A percentile compares a stretch with the other conserved stretches of the same genome.
Conservation (phyloP, 2,329 filamentous ascomycete genomes). For the Thielaviopsis populi region DNA sequence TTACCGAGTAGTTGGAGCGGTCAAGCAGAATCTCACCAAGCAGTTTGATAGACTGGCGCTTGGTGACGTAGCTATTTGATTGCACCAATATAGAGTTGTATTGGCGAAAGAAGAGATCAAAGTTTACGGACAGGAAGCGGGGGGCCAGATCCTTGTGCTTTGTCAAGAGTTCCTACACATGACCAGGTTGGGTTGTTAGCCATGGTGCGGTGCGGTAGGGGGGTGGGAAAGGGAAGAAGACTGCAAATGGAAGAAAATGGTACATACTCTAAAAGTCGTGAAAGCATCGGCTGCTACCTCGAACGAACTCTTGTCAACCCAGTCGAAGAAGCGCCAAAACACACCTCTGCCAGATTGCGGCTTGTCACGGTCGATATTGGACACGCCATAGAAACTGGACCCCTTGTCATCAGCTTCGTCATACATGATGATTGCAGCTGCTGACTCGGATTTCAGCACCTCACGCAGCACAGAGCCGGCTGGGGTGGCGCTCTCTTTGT, state of each 20-base stretch:
- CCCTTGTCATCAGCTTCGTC: slow-evolving; percentile 63
- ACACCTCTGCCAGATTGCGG: slow-evolving; percentile 68
- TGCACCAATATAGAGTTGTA: slow-evolving; percentile 83
- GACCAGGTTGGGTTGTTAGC: slow-evolving; percentile 4
- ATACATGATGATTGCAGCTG: slow-evolving; percentile 81
- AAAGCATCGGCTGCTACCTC: slow-evolving; percentile 96
- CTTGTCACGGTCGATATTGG: slow-evolving; percentile 59
- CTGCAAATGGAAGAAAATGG: neutral
- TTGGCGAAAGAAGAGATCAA: slow-evolving; percentile 78
- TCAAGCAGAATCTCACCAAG: slow-evolving; percentile 90
- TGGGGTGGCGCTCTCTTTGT: slow-evolving; percentile 80
- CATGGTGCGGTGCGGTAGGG: neutral
- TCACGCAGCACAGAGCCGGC: slow-evolving; percentile 83
- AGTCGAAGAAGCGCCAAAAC: slow-evolving; percentile 94
- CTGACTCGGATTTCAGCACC: slow-evolving; percentile 75
- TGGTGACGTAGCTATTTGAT: slow-evolving; percentile 93
- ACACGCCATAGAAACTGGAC: slow-evolving; percentile 60
- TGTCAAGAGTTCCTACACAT: slow-evolving; percentile 66
- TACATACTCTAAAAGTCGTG: slow-evolving; percentile 76
- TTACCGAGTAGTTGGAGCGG: slow-evolving; percentile 91
- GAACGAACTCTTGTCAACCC: slow-evolving; percentile 93
- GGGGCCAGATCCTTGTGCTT: slow-evolving; percentile 87
- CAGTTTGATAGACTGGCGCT: slow-evolving; percentile 93
- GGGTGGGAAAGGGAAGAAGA: neutral
- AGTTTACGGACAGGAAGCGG: slow-evolving; percentile 76